Conservation (phyloP, 441 rosid genomes). For the Euphorbia schlechtendalii region DNA sequence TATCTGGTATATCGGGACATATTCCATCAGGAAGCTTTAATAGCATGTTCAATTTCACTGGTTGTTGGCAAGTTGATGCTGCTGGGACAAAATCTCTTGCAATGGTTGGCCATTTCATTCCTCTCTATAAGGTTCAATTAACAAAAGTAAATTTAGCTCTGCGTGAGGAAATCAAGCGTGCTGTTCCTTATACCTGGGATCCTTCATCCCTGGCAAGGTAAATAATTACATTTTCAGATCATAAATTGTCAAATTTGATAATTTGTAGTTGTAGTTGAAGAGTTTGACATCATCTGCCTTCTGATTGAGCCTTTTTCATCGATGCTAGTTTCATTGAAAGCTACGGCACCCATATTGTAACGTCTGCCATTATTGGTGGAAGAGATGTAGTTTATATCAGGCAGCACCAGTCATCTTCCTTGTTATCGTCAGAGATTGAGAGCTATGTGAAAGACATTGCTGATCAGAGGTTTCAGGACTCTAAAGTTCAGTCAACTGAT, state of each 20-base stretch:
- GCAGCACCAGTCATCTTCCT: constrained; percentile 60
- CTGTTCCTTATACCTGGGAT: constrained; percentile 61
- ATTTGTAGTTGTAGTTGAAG: constrained; percentile 4
- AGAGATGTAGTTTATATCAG: constrained; percentile 59
- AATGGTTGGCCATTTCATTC: constrained; percentile 51
- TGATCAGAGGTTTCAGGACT: constrained; percentile 49
- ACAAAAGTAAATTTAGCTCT: constrained; percentile 30
- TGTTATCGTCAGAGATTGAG: constrained; percentile 43
- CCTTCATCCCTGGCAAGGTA: constrained; percentile 65
- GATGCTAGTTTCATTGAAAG: constrained; percentile 54
- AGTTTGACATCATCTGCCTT: constrained; percentile 16
- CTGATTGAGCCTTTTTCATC: constrained; percentile 19
- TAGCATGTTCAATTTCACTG: constrained; percentile 61
- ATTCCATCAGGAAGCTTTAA: constrained; percentile 62
- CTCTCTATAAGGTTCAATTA: constrained; percentile 50
- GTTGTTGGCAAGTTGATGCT: constrained; percentile 51
- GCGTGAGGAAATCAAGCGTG: constrained; percentile 41
- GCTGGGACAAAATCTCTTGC: constrained; percentile 53
- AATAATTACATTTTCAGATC: not conserved
- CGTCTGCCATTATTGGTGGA: constrained; percentile 66
- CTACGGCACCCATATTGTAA: constrained; percentile 60
- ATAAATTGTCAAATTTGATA: too few relatives aligned
- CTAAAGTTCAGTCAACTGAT: constrained; percentile 32
- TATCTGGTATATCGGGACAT: constrained; percentile 37
- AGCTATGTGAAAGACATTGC: constrained; percentile 54